These are phyloP conservation scores for Diaporthe longicolla DNA, from an alignment of 2,329 filamentous ascomycete genomes.

Conservation along the genomic window DNA sequence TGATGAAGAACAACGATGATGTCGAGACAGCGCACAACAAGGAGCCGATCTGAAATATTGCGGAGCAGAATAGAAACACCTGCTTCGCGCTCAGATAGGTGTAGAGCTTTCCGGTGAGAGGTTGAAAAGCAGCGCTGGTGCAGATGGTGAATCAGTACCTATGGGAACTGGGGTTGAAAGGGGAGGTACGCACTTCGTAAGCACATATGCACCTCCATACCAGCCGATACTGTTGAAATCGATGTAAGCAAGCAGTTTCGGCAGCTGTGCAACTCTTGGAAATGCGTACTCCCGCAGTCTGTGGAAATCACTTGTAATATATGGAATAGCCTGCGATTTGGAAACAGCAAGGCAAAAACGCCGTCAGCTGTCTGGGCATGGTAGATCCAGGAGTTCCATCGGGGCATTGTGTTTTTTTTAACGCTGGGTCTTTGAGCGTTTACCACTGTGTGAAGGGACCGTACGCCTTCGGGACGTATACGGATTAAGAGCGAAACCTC, in stretches of 20 bases:
- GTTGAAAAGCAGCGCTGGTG: conserved; percentile 27
- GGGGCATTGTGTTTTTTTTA: too few relatives aligned
- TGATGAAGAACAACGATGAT: conserved; percentile 22
- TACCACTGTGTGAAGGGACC: too few relatives aligned
- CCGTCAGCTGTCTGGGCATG: background rate
- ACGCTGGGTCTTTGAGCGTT: too few relatives aligned
- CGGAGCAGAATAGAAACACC: conserved; percentile 8
- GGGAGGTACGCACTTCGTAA: background rate
- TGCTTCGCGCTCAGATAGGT: conserved; percentile 25
- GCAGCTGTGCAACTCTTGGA: too few relatives aligned
- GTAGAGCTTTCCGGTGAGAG: conserved; percentile 27
- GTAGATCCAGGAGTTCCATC: accelerated
- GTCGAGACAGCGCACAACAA: conserved; percentile 20
- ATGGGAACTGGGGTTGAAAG: too few relatives aligned
- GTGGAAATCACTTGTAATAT: conserved; percentile 8
- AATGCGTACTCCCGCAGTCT: background rate
- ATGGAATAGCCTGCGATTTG: background rate
- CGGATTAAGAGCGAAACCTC: too few relatives aligned
- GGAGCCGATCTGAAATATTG: conserved; percentile 28
- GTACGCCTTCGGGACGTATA: too few relatives aligned
- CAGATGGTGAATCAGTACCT: background rate
- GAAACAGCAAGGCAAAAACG: background rate
- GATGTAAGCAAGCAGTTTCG: background rate
- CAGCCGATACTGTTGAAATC: background rate
- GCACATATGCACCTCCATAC: conserved; percentile 11